Evolutionary conservation across 2,329 filamentous ascomycete genomes (phyloP).

Genomic region (Ceratocystis cubensis): DNA sequence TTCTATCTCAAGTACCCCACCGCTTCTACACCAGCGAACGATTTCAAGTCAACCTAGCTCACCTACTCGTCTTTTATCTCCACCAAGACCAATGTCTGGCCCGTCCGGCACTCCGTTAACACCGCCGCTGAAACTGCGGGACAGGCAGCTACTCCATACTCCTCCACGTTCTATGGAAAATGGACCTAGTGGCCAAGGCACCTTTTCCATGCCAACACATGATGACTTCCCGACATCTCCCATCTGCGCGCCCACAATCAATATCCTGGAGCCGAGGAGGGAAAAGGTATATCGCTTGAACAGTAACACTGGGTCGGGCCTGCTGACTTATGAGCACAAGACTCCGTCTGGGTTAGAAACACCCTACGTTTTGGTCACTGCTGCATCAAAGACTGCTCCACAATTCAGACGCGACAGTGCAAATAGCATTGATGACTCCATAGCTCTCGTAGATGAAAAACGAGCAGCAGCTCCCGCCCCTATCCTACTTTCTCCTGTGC

Average conservation of each 20-base stretch:
- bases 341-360: not conserved
- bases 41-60: constrained; percentile 11
- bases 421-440: constrained; percentile 3
- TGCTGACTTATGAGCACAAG: not conserved
- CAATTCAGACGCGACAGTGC: constrained; percentile 3
- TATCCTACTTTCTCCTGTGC: not conserved
- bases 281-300: constrained; percentile 14
- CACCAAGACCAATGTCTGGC: constrained; percentile 8
- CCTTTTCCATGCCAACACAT: constrained; percentile 2
- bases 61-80: constrained; percentile 4
- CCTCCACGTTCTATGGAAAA: constrained; percentile 19
- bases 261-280: constrained; percentile 11
- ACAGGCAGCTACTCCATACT: constrained; percentile 16
- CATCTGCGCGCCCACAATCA: constrained; percentile 16
- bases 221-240: constrained; percentile 15
- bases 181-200: constrained; percentile 13
- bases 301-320: not conserved
- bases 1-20: constrained; percentile 11
- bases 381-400: not conserved
- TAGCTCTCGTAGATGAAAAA: not conserved
- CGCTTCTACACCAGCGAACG: not conserved
- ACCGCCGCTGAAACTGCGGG: constrained; percentile 14
- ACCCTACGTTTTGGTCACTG: not conserved
- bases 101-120: constrained; percentile 3
- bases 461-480: not conserved